Evolutionary conservation across 2,329 filamentous ascomycete species (phyloP).

Genomic region (Colletotrichum sp.): DNA sequence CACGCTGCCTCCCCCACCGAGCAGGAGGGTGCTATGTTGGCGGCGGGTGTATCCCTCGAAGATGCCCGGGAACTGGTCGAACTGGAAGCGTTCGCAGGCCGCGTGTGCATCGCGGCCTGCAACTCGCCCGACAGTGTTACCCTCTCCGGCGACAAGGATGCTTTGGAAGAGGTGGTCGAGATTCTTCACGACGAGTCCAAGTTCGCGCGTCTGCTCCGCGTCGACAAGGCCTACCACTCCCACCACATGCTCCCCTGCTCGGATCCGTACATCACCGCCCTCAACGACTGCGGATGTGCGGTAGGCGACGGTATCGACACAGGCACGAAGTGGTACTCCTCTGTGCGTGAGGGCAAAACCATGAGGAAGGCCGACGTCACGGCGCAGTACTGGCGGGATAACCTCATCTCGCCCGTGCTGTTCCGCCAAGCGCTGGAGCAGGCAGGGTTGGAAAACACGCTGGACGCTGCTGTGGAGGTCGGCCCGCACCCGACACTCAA

Average conservation of each 20-base stretch:
- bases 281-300: neutral
- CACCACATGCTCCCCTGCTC: conserved; percentile 25
- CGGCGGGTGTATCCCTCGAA: conserved; percentile 20
- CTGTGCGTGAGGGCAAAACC: neutral
- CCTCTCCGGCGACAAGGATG: conserved; percentile 28
- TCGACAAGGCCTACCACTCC: conserved; percentile 30
- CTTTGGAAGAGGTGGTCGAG: neutral
- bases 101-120: conserved; percentile 23
- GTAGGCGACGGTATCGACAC: neutral
- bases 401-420: conserved; percentile 30
- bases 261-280: neutral
- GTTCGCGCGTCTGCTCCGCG: neutral
- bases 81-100: conserved; percentile 16
- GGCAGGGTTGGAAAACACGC: conserved; percentile 7
- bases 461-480: conserved; percentile 29
- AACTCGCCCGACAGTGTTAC: conserved; percentile 26
- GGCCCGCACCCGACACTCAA: conserved; percentile 43
- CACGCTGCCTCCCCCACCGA: neutral
- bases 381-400: conserved; percentile 32
- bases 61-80: conserved; percentile 15
- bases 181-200: neutral
- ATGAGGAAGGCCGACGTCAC: conserved; percentile 33
- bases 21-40: conserved; percentile 27
- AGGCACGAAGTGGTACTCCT: neutral
- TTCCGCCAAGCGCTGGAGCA: conserved; percentile 23